These are phyloP conservation scores for Ceratonia siliqua DNA, from an alignment of 306 rosid species.

Conservation along the genomic window DNA sequence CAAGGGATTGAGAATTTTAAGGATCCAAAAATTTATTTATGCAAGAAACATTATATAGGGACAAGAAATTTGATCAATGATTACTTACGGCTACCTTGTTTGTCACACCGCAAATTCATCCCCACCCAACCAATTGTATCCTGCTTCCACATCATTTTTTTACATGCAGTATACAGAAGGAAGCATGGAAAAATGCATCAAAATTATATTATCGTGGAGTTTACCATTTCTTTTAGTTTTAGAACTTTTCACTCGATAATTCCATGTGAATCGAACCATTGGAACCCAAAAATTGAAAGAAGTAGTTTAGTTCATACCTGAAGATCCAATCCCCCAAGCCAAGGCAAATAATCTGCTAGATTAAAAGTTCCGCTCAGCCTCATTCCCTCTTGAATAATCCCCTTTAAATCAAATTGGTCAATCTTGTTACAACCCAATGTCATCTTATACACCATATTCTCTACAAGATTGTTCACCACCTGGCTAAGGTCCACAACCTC, in stretches of 20 bases:
- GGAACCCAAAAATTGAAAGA: too few relatives aligned
- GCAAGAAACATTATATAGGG: too few relatives aligned
- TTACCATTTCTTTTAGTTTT: too few relatives aligned
- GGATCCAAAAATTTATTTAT: not conserved
- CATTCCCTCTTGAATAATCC: not conserved
- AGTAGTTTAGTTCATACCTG: constrained; percentile 22
- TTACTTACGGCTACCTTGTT: too few relatives aligned
- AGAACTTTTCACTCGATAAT: too few relatives aligned
- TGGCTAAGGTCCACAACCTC: constrained; percentile 29
- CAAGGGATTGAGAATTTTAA: not conserved
- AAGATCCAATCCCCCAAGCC: constrained; percentile 10
- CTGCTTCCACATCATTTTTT: too few relatives aligned
- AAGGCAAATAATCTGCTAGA: constrained; percentile 36
- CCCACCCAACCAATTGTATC: too few relatives aligned
- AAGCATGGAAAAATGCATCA: not conserved
- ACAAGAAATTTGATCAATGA: not conserved
- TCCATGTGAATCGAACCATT: too few relatives aligned
- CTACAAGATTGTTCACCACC: not conserved
- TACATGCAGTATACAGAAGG: too few relatives aligned
- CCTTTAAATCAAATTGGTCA: constrained; percentile 18
- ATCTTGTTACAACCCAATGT: constrained; percentile 12
- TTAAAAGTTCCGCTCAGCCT: not conserved
- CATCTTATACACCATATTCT: constrained; percentile 1
- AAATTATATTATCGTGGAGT: too few relatives aligned
- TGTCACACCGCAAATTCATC: too few relatives aligned